phyloP scores from a whole-genome alignment of 2,329 filamentous ascomycete species.

The Shiraia sp. region DNA sequence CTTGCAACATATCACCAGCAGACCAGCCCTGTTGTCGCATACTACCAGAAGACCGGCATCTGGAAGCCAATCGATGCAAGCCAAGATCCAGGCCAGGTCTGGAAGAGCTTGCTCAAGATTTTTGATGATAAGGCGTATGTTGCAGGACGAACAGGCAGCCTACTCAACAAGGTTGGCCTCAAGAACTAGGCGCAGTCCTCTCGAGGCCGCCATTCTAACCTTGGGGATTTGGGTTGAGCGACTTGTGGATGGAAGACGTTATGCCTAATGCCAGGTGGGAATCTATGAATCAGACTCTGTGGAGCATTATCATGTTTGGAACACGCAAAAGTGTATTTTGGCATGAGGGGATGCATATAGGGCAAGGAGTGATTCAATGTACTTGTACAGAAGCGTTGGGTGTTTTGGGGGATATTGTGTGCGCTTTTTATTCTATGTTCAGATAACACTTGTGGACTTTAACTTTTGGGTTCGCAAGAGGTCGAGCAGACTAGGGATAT shows the following conservation, averaged over 20 bases:
- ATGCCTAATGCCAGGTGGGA: conserved; percentile 2
- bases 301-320: conserved; percentile 9
- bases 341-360: conserved; percentile 20
- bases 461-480: conserved; percentile 5
- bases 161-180: conserved; percentile 60
- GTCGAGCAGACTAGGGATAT: conserved; percentile 3
- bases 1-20: conserved; percentile 91
- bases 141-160: conserved; percentile 45
- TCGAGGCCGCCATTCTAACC: background rate
- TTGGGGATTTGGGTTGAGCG: conserved; percentile 1
- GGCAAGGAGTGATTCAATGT: conserved; percentile 23
- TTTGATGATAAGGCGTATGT: conserved; percentile 64
- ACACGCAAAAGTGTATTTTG: conserved; percentile 16
- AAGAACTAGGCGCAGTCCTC: conserved; percentile 47
- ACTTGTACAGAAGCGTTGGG: conserved; percentile 30
- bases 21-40: conserved; percentile 87
- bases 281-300: conserved; percentile 1
- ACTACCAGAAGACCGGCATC: conserved; percentile 97
- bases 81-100: conserved; percentile 93
- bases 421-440: conserved; percentile 14
- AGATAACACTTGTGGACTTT: conserved; percentile 8
- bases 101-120: conserved; percentile 87
- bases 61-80: conserved; percentile 95
- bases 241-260: conserved; percentile 5
- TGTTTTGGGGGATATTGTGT: conserved; percentile 6